Percentiles rank a stretch among this genome's conserved stretches.
Conservation (phyloP, 2,329 filamentous ascomycete genomes). For the Fonsecaea monophora region DNA sequence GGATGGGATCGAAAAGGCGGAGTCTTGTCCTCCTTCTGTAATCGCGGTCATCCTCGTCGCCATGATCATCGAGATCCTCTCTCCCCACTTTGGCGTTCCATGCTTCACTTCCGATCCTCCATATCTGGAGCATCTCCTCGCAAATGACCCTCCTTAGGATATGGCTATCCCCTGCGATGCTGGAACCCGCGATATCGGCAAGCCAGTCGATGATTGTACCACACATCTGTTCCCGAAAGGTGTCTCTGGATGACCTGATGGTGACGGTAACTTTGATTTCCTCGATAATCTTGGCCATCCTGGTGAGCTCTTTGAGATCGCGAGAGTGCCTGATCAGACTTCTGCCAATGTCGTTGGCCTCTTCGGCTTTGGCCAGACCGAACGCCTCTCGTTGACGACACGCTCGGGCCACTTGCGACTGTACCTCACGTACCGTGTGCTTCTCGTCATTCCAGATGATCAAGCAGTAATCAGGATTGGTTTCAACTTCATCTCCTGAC, state of each 20-base stretch:
- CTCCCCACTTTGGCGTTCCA: conserved; percentile 78
- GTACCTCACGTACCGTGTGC: conserved; percentile 90
- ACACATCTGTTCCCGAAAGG: conserved; percentile 97
- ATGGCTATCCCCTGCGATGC: conserved; percentile 77
- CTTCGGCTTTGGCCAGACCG: conserved; percentile 77
- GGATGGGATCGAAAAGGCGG: conserved; percentile 50
- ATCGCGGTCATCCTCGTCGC: conserved; percentile 62
- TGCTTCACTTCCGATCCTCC: conserved; percentile 84
- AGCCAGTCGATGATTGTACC: conserved; percentile 98
- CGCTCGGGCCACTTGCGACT: conserved; percentile 86
- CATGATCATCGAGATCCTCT: conserved; percentile 82
- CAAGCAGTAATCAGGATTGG: conserved; percentile 78
- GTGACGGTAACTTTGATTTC: conserved; percentile 96
- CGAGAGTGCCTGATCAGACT: conserved; percentile 79
- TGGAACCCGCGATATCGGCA: conserved; percentile 87
- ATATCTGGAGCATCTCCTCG: conserved; percentile 86
- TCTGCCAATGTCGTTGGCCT: conserved; percentile 86
- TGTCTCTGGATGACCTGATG: conserved; percentile 89
- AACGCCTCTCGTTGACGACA: conserved; percentile 75
- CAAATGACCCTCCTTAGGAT: conserved; percentile 84
- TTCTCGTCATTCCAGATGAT: conserved; percentile 99
- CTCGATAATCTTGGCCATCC: conserved; percentile 85
- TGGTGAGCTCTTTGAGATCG: conserved; percentile 74
- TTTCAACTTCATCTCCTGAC: conserved; percentile 64
- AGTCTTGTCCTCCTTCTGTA: conserved; percentile 50